Evolutionary conservation across 331 rosid species (phyloP).

Genomic region (Pyrus hybrid): DNA sequence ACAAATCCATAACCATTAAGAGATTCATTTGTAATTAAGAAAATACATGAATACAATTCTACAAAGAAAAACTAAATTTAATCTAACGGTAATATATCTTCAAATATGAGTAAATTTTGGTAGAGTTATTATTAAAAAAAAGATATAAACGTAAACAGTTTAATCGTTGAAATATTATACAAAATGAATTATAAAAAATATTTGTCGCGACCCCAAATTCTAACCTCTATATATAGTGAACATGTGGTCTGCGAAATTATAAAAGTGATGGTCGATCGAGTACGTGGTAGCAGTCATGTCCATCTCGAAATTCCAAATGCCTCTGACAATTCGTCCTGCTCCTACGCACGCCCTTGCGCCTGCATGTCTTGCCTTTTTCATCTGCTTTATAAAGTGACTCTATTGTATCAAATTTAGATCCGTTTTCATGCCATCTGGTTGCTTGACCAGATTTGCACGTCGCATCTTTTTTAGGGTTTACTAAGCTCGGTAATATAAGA

Average conservation of each 20-base stretch:
- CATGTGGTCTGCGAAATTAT: not conserved
- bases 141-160: too few relatives aligned
- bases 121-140: too few relatives aligned
- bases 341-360: slow-evolving; percentile 41
- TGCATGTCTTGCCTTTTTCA: slow-evolving; percentile 87
- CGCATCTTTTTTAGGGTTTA: not conserved
- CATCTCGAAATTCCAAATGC: slow-evolving; percentile 32
- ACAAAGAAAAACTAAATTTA: too few relatives aligned
- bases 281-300: slow-evolving; percentile 1
- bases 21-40: too few relatives aligned
- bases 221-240: too few relatives aligned
- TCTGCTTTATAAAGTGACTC: slow-evolving; percentile 30
- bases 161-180: too few relatives aligned
- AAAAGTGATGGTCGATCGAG: not conserved
- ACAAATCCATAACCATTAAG: too few relatives aligned
- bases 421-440: not conserved
- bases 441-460: not conserved
- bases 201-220: too few relatives aligned
- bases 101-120: too few relatives aligned
- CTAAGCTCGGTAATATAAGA: not conserved
- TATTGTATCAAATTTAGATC: not conserved
- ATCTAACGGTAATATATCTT: too few relatives aligned
- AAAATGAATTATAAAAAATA: too few relatives aligned
- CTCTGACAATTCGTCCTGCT: slow-evolving; percentile 47
- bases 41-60: too few relatives aligned